Base-by-base conservation (phyloP, 306 rosid genomes). In the Medicago truncatula region DNA sequence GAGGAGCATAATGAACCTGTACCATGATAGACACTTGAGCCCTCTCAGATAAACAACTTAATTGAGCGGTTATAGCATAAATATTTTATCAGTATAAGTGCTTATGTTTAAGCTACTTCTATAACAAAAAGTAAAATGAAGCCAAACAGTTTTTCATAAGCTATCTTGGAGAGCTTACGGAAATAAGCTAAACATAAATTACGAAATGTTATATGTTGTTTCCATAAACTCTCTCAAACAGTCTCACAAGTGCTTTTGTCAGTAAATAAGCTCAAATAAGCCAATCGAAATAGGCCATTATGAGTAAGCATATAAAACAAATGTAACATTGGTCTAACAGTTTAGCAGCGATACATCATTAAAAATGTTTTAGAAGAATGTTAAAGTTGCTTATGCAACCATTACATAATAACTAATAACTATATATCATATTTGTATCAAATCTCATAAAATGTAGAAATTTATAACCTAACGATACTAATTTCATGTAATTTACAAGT, bases 1-100 rank as follows among this genome's bases (percentile, higher is more conserved):
- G 97, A 28, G 92, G 92, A 54, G 96, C 97, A 82, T 91, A 93
- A 84, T 87, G 89, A 63, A 93, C 97, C 96, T 93, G 52, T 15
- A 43, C 14, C 14, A 40, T 54, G 14, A 76, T 14, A 15, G 5
- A 44, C 23, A 46, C 16, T 46, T 46, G 52, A 46, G 52, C 52
- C 52, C n/a, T 46, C n/a, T 12, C 12, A 11, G 50, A 14, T 41
- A 44, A 31, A 31, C 36, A 31, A 31, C 36, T 31, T 31, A 4
- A 31, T 31, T 31, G 4, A 31, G 36, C 36, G 6, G 6, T 31
- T 31, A 31, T 31, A 31, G 36, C 36, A 3, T 4, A 31, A 31
- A 31, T 0, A 31, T 31, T 31, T 5, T 23, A 31, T 31, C 36
- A 31, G 6, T 31, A 31, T 31, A 31, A 31, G 36, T 31, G 36